Base-by-base conservation (phyloP, 192 early-diverging fungal genomes). In the Ambispora gerdemannii region DNA sequence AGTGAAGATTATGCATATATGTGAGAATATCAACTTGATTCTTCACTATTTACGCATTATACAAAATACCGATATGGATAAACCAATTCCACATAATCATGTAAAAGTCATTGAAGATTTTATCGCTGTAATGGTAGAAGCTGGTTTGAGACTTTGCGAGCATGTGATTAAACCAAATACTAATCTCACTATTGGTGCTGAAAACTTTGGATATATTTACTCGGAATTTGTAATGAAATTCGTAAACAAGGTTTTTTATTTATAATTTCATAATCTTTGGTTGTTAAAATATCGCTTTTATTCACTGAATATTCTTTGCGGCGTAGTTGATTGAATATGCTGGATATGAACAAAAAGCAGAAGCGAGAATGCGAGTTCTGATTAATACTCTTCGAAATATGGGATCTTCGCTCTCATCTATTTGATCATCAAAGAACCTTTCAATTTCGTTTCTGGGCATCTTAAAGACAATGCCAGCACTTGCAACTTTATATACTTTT, bases 101-200 rank as follows among this genome's bases (percentile, higher is more conserved):
- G 22, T 63, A 31, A 38, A 38, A 22, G 43, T 36, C 27, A 30
- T 43, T n/a, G 61, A 63, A 63, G 43, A 63, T 38, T 63, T 63
- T 63, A 13, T 36, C 25, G 34, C 19, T 15, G 34, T 22, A 20
- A 28, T 63, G n/a, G 61, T 63, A 17, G 61, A 63, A 63, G 20
- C 34, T 20, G 61, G 61, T 43, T 63, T 63, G 43, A 63, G 61
- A 63, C 43, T 63, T 43, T 63, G 61, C 27, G 61, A 63, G 43
- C 61, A 63, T 63, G 43, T 63, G 22, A 38, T 36, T 38, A 63
- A 63, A 63, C 61, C 61, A 13, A 63, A 63, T 27, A 63, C 17
- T 24, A 63, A 63, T 43, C 35, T 22, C 15, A 36, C 43, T 13
- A 63, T 36, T 24, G 34, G 34, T 38, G 34, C 61, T 43, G 35